Evolutionary conservation across 495 filamentous ascomycete genomes (phyloP).

Genomic region (Lasiosphaeria miniovina): DNA sequence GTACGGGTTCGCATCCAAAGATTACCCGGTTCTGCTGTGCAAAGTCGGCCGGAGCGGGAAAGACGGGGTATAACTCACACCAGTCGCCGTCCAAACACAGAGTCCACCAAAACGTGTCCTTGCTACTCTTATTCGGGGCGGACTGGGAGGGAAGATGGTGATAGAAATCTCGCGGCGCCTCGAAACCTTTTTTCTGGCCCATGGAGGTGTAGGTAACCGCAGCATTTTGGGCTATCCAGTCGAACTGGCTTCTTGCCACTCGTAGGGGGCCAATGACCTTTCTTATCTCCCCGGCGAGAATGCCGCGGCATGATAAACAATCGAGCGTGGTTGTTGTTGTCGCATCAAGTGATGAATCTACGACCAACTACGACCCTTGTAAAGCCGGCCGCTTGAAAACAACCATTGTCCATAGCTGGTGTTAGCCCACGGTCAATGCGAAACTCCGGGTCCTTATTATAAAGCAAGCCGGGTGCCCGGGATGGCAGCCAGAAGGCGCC

Average conservation of each 20-base stretch:
- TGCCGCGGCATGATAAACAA: background rate
- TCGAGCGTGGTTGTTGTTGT: background rate
- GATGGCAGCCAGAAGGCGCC: background rate
- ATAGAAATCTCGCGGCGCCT: background rate
- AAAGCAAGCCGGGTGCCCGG: background rate
- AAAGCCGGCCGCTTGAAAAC: background rate
- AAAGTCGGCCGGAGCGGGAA: slow-evolving; percentile 3
- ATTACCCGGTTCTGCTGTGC: background rate
- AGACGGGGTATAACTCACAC: background rate
- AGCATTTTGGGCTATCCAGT: background rate
- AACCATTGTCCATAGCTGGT: background rate
- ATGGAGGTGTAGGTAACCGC: background rate
- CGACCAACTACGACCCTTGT: background rate
- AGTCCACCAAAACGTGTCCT: slow-evolving; percentile 1
- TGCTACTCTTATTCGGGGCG: background rate
- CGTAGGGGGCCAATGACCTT: background rate
- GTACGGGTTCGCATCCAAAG: background rate
- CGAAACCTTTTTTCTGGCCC: background rate
- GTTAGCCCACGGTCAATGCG: background rate
- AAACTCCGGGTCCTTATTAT: background rate
- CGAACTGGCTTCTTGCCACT: background rate
- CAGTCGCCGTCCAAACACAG: slow-evolving; percentile 5
- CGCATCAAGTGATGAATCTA: background rate
- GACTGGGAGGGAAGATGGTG: background rate
- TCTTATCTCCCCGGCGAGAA: background rate